Evolutionary conservation across 1,139 yeast genomes (phyloP), one percentile per base, ranked within the genome.

Genomic region (Debaryomyces subglobosus): DNA sequence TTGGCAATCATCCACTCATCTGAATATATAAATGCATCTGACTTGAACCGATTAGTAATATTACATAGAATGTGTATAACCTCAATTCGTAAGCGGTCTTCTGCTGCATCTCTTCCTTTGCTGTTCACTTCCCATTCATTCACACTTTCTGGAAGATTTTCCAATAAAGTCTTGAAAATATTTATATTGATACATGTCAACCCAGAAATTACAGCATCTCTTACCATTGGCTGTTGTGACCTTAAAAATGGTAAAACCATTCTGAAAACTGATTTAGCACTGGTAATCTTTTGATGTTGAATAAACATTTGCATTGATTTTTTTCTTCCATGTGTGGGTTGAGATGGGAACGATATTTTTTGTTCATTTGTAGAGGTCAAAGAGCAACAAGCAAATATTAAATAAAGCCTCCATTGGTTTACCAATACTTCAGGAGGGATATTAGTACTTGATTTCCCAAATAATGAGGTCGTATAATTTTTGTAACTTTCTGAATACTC

Each of bases 381-480:
- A 0, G 97, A 90, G 23, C 95, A 84, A 61, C 99, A 94, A 0
- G 97, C 97, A 53, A 91, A 95, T 43, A 94, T 87, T 57, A 95
- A 70, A 60, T 87, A 94, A 3, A 91, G 74, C 66, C 89, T 84
- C 97, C 97, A 90, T 62, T 90, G 97, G 52, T 88, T 91, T 4
- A 89, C 82, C 39, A 90, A 71, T 3, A 84, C 77, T 60, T 89
- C 96, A 0, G 96, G 89, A 3, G 88, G 86, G 1, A 70, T 56
- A 12, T 55, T 57, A 9, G 61, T 53, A 12, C 63, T 50, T 2
- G 67, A 59, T 36, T 65, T 59, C 10, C 71, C 61, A 51, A 76
- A 76, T 8, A 76, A 53, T 2, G 79, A 73, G 0, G 74, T 68
- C 20, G 72, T 73, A 52, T 67, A 76, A 57, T 60, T 74, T 66